Conservation (phyloP, 1,284 basidiomycete genomes). For the Schizophyllum amplum region DNA sequence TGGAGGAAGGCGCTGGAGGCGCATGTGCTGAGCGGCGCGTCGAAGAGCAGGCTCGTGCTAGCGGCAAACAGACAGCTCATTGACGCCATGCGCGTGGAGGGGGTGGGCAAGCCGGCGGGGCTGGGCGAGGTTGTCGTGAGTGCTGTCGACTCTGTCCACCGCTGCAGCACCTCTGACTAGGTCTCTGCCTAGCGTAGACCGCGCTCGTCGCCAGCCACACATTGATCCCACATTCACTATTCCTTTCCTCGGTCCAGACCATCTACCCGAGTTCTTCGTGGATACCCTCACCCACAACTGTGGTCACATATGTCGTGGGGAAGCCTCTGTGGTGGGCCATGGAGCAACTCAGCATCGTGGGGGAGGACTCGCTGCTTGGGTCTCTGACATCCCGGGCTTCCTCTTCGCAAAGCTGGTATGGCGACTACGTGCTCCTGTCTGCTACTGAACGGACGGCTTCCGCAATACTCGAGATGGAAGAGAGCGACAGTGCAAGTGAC, state of each 20-base stretch:
- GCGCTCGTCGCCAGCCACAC: constrained; percentile 43
- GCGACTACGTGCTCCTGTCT: constrained; percentile 71
- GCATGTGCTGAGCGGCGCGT: constrained; percentile 39
- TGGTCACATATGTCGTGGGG: constrained; percentile 67
- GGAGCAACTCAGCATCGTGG: constrained; percentile 67
- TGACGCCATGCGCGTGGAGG: constrained; percentile 55
- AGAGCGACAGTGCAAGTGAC: constrained; percentile 50
- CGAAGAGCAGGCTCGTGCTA: constrained; percentile 48
- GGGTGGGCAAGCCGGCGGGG: constrained; percentile 75
- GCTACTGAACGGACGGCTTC: constrained; percentile 68
- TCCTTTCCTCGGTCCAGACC: constrained; percentile 9
- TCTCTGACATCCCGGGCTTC: constrained; percentile 8
- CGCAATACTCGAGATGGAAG: constrained; percentile 42
- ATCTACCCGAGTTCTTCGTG: constrained; percentile 4
- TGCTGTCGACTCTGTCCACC: constrained; percentile 14
- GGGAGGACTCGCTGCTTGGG: constrained; percentile 40
- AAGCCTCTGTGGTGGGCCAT: constrained; percentile 84
- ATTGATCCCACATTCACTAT: constrained; percentile 31
- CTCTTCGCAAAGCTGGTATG: constrained; percentile 48
- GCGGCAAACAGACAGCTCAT: constrained; percentile 51
- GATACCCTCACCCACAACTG: constrained; percentile 37
- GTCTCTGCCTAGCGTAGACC: constrained; percentile 29
- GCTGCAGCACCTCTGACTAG: neutral
- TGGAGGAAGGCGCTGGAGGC: constrained; percentile 71
- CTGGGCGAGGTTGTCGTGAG: constrained; percentile 78